Evolutionary conservation across 2,329 filamentous ascomycete genomes (phyloP).

Genomic region (Fusarium sp.): DNA sequence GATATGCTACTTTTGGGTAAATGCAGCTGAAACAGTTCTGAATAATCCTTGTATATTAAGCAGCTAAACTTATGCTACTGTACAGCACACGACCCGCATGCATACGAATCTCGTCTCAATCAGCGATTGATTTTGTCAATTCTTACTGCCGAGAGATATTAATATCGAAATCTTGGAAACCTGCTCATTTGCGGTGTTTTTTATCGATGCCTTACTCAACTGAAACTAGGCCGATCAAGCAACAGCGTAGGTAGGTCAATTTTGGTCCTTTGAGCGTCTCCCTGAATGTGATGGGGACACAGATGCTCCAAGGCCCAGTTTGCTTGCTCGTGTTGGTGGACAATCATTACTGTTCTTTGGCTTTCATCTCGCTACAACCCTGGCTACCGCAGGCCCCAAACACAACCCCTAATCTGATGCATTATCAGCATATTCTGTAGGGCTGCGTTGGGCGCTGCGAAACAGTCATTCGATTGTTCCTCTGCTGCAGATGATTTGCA

Average conservation of each 20-base stretch:
- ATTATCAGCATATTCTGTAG: conserved; percentile 32
- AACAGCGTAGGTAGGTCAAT: conserved; percentile 21
- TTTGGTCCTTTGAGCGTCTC: conserved; percentile 17
- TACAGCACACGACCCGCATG: conserved; percentile 22
- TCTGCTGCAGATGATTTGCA: conserved; percentile 8
- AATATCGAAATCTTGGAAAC: conserved; percentile 30
- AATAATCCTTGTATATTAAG: conserved; percentile 3
- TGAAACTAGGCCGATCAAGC: conserved; percentile 14
- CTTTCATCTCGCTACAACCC: conserved; percentile 44
- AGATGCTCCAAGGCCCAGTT: conserved; percentile 11
- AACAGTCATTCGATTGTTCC: conserved; percentile 1
- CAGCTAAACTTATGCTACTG: conserved; percentile 15
- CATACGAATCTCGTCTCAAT: conserved; percentile 25
- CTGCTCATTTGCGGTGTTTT: conserved; percentile 31
- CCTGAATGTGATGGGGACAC: conserved; percentile 20
- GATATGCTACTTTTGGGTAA: conserved; percentile 23
- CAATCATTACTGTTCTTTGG: conserved; percentile 24
- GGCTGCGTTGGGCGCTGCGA: conserved; percentile 30
- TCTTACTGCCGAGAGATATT: conserved; percentile 19
- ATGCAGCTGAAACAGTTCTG: conserved; percentile 36
- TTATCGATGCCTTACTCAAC: conserved; percentile 2
- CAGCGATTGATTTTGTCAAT: conserved; percentile 33
- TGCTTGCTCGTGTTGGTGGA: conserved; percentile 12
- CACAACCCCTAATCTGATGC: conserved; percentile 17
- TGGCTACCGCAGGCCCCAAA: conserved; percentile 24